Evolutionary conservation across 352 stramenopile genomes (phyloP), one percentile per base, ranked within the genome.

Genomic region (Phytophthora cryptogea): DNA sequence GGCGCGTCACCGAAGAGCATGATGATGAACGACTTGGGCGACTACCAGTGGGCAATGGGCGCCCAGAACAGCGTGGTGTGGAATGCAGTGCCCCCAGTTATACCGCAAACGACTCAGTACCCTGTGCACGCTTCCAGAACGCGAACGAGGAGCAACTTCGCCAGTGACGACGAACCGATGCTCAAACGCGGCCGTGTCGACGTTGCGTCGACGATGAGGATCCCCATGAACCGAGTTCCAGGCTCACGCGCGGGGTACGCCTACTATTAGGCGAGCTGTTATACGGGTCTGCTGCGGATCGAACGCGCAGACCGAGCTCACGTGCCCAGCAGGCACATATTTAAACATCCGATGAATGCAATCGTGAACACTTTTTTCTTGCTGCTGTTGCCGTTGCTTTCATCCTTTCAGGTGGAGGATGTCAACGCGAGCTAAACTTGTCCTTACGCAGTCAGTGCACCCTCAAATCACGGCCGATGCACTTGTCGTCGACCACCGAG

Each of bases 141-240:
- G 40, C 57, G 67, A 23, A 69, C 67, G 30, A 72, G 62, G 23
- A 75, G 62, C 62, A 70, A 59, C 39, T 68, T 74, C 53, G 36
- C 46, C 30, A 72, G 56, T 11, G 67, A 75, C 20, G 62, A 72
- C 4, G 67, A 71, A 8, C 67, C 67, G 11, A 62, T 66, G 35
- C 67, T 60, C 27, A 75, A 75, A 62, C 67, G 67, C 20, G 57
- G 67, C 33, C 67, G 67, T 6, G 39, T 66, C 14, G 62, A 75
- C 13, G 49, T 57, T 8, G 47, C 62, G 5, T 27, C 57, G 33
- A 59, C 51, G 28, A 70, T 74, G 66, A 54, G 54, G 37, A 23
- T 44, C 23, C 39, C 47, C 0, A 55, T 74, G 30, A 74, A 60
- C 48, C 59, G 36, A 8, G 54, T 68, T 31, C 48, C 67, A 3